These are phyloP conservation scores for Melampsora americana DNA, from an alignment of 1,284 basidiomycete genomes.

Conservation along the genomic window DNA sequence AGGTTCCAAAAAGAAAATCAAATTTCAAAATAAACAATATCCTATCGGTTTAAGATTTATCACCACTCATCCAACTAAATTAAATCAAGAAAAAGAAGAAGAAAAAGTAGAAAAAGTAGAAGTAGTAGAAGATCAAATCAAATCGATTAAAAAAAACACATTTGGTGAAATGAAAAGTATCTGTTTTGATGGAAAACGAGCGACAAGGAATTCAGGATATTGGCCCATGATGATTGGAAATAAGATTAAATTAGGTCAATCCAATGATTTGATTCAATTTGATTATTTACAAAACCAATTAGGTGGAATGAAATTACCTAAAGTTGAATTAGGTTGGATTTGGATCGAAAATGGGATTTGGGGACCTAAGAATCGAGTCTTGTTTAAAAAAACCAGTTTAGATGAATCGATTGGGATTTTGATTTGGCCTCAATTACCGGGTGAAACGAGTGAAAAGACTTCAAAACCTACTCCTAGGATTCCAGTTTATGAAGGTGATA, in stretches of 20 bases:
- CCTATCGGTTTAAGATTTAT: constrained; percentile 7
- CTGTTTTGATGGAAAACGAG: background rate
- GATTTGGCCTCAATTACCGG: constrained; percentile 21
- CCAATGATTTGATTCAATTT: background rate
- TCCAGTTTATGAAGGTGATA: constrained; percentile 19
- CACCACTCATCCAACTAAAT: background rate
- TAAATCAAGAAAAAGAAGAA: background rate
- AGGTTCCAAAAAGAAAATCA: background rate
- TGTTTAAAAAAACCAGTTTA: constrained; percentile 12
- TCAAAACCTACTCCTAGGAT: constrained; percentile 10
- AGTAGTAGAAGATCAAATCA: constrained; percentile 3
- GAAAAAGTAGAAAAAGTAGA: background rate
- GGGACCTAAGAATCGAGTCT: constrained; percentile 19
- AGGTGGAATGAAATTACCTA: background rate
- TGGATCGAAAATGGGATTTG: constrained; percentile 22
- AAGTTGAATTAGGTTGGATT: background rate
- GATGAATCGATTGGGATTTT: constrained; percentile 19
- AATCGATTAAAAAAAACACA: background rate
- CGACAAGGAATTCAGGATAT: background rate
- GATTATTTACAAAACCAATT: background rate
- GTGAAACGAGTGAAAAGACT: background rate
- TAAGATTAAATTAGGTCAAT: background rate
- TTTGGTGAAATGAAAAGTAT: background rate
- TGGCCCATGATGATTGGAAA: background rate
- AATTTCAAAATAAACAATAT: constrained; percentile 10